A percentile compares a stretch with the other conserved stretches of the same genome.
Evolutionary conservation across 1,139 yeast genomes (phyloP).

Genomic region (Lodderomyces margitis): DNA sequence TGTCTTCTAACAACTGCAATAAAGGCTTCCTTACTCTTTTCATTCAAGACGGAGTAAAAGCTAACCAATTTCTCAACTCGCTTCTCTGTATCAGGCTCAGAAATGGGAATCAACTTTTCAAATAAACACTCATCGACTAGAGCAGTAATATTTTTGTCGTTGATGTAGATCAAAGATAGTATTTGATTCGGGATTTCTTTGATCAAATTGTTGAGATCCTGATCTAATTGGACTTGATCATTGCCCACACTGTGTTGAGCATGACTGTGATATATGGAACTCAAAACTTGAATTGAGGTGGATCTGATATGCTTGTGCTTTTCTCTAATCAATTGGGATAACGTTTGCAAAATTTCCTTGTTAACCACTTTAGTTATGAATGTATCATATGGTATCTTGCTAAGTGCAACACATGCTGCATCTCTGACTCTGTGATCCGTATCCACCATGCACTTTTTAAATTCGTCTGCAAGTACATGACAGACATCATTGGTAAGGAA

Average conservation of each 20-base stretch:
- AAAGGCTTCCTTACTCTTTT: constrained; percentile 62
- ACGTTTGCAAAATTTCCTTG: constrained; percentile 47
- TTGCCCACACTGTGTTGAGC: constrained; percentile 16
- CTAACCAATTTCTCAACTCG: constrained; percentile 56
- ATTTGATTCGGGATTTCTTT: constrained; percentile 64
- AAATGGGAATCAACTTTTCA: constrained; percentile 60
- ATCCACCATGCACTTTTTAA: constrained; percentile 71
- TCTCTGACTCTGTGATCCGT: constrained; percentile 72
- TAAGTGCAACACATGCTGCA: constrained; percentile 52
- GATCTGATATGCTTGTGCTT: constrained; percentile 65
- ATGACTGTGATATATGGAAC: constrained; percentile 50
- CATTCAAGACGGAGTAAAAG: constrained; percentile 50
- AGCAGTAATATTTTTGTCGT: constrained; percentile 67
- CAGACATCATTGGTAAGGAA: constrained; percentile 50
- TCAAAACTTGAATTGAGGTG: constrained; percentile 54
- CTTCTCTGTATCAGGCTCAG: constrained; percentile 36
- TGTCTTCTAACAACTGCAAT: constrained; percentile 70
- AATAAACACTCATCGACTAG: constrained; percentile 62
- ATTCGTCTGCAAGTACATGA: constrained; percentile 54
- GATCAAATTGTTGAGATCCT: constrained; percentile 36
- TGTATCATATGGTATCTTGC: constrained; percentile 36
- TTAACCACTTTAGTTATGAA: constrained; percentile 47
- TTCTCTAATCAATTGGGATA: constrained; percentile 68
- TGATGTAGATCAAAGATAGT: constrained; percentile 69
- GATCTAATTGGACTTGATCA: constrained; percentile 8